These are phyloP conservation scores for Ganoderma sinense DNA, from an alignment of 1,284 basidiomycete genomes.

Conservation along the genomic window DNA sequence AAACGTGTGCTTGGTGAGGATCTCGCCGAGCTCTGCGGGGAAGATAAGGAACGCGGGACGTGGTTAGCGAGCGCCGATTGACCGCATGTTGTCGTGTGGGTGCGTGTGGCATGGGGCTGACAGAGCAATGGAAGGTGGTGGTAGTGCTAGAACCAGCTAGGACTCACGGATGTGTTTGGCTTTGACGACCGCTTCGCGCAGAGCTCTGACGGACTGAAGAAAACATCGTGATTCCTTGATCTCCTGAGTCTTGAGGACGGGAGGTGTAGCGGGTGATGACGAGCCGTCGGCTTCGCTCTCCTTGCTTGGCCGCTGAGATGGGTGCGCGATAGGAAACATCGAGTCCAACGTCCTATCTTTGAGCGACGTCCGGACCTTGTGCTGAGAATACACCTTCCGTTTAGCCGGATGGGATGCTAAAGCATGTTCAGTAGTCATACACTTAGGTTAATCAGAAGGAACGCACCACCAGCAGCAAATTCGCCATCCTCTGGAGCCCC, in stretches of 20 bases:
- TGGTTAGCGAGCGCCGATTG: slow-evolving; percentile 4
- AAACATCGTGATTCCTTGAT: slow-evolving; percentile 84
- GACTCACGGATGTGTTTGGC: slow-evolving; percentile 75
- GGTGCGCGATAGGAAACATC: slow-evolving; percentile 80
- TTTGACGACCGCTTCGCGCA: slow-evolving; percentile 70
- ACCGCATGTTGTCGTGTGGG: background rate
- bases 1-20: slow-evolving; percentile 89
- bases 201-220: slow-evolving; percentile 78
- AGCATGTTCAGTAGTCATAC: background rate
- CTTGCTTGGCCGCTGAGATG: slow-evolving; percentile 44
- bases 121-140: background rate
- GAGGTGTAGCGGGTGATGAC: slow-evolving; percentile 15
- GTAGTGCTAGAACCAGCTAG: background rate
- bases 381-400: slow-evolving; percentile 74
- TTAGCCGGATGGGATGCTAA: slow-evolving; percentile 22
- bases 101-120: background rate
- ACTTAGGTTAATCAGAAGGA: too few species aligned
- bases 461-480: background rate
- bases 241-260: slow-evolving; percentile 49
- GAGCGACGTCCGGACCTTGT: slow-evolving; percentile 92
- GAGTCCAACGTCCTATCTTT: slow-evolving; percentile 92
- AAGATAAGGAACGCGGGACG: background rate
- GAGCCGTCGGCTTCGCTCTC: slow-evolving; percentile 12
- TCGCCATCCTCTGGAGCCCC: slow-evolving; percentile 6
- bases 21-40: slow-evolving; percentile 77